These are phyloP conservation scores for Tuber indicum DNA, from an alignment of 495 filamentous ascomycete species.

Conservation along the genomic window DNA sequence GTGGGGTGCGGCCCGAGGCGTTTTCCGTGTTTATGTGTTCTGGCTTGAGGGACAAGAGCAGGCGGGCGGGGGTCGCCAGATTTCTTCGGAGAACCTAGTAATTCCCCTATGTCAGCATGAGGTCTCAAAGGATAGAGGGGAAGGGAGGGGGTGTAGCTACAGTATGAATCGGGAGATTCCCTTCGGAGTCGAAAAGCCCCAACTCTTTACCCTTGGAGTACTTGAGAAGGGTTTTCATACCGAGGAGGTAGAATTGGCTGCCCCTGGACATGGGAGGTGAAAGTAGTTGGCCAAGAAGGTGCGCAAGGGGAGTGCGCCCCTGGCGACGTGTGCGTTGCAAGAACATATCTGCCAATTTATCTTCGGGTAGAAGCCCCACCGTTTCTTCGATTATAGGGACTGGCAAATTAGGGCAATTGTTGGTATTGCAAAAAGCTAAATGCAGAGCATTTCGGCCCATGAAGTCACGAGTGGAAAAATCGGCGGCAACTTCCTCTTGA, in stretches of 20 bases:
- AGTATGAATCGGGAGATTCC: conserved; percentile 36
- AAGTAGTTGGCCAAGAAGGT: conserved; percentile 14
- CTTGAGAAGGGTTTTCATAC: conserved; percentile 17
- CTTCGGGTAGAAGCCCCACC: conserved; percentile 17
- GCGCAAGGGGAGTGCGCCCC: conserved; percentile 24
- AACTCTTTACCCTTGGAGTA: conserved; percentile 25
- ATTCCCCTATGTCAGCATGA: conserved; percentile 13
- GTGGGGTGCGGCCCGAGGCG: conserved; percentile 34
- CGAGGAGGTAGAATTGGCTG: neutral
- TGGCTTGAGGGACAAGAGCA: conserved; percentile 20
- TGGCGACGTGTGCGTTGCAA: conserved; percentile 22
- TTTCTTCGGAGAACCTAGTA: conserved; percentile 20
- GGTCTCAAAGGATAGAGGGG: neutral
- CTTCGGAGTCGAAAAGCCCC: conserved; percentile 30
- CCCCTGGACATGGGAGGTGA: neutral
- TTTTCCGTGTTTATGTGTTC: conserved; percentile 32
- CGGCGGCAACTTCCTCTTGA: conserved; percentile 16
- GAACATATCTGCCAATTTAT: conserved; percentile 2
- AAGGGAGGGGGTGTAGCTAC: conserved; percentile 9
- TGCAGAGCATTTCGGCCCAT: conserved; percentile 30
- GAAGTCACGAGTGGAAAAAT: conserved; percentile 31
- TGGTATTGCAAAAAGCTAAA: neutral
- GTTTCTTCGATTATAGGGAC: neutral
- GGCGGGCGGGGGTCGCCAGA: conserved; percentile 2
- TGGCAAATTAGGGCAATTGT: neutral